These are phyloP conservation scores for Ogataea hybrid DNA, from an alignment of 1,139 yeast genomes.

Conservation along the genomic window DNA sequence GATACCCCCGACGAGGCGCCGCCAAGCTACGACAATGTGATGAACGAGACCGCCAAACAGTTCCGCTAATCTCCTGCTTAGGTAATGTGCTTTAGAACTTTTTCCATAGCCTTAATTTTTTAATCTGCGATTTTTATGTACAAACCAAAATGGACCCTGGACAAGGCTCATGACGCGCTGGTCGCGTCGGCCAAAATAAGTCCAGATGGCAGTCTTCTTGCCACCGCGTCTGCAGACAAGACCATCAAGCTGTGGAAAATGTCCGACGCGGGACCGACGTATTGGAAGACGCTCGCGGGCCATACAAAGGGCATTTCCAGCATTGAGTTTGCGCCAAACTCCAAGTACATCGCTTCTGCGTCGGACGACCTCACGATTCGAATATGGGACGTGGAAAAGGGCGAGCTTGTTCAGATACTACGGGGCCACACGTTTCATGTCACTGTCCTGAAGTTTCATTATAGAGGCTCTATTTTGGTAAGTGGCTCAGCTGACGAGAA, in stretches of 20 bases:
- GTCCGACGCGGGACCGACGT: conserved; percentile 10
- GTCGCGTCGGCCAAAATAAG: conserved; percentile 49
- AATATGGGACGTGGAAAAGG: conserved; percentile 60
- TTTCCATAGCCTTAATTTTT: not conserved
- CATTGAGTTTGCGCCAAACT: conserved; percentile 72
- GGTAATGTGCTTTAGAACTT: not conserved
- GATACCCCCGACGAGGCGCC: conserved; percentile 27
- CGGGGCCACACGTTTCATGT: conserved; percentile 87
- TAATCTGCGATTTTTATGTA: conserved; percentile 1
- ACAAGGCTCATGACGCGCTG: conserved; percentile 7
- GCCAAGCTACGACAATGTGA: conserved; percentile 34
- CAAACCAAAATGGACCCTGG: conserved; percentile 1
- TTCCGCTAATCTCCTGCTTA: conserved; percentile 10
- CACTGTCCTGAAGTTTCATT: conserved; percentile 66
- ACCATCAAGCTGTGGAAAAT: conserved; percentile 43
- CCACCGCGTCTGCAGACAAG: conserved; percentile 47
- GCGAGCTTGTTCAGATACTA: conserved; percentile 55
- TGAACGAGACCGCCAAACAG: conserved; percentile 32
- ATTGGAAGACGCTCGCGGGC: conserved; percentile 47
- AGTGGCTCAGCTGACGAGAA: conserved; percentile 92
- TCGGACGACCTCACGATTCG: conserved; percentile 85
- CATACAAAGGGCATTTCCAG: conserved; percentile 72
- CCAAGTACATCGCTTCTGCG: conserved; percentile 74
- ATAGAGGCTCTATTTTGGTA: conserved; percentile 73
- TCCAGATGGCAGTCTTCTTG: conserved; percentile 63